Evolutionary conservation across 225 moss, liverwort and hornwort genomes (phyloP).

Genomic region (Polytrichum formosum): DNA sequence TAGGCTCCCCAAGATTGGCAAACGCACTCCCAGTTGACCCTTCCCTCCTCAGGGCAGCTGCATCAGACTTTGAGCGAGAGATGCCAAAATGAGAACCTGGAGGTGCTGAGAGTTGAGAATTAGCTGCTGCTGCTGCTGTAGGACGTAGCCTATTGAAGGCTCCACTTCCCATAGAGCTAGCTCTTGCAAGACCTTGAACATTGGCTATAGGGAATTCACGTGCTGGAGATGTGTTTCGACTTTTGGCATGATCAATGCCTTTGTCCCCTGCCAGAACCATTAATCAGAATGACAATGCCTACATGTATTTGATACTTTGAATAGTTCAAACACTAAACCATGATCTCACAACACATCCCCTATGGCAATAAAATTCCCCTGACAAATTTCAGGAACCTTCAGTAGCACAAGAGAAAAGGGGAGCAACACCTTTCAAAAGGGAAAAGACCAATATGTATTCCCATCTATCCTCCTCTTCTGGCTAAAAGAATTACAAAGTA

Average conservation of each 20-base stretch:
- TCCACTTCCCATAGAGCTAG: conserved; percentile 48
- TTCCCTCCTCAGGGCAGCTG: conserved; percentile 42
- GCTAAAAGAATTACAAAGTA: too few relatives aligned
- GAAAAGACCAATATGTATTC: too few relatives aligned
- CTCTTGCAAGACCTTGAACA: conserved; percentile 21
- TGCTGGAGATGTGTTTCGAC: conserved; percentile 22
- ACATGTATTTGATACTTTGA: neutral
- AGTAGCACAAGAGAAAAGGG: too few relatives aligned
- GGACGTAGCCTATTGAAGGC: conserved; percentile 48
- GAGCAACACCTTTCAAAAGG: too few relatives aligned
- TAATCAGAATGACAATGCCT: too few relatives aligned
- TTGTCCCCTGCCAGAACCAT: conserved; percentile 28
- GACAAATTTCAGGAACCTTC: too few relatives aligned
- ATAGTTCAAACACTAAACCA: neutral
- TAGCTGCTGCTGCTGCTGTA: conserved; percentile 10
- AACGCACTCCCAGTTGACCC: conserved; percentile 48
- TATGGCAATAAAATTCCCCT: too few relatives aligned
- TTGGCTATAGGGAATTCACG: conserved; percentile 12
- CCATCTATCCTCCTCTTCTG: too few relatives aligned
- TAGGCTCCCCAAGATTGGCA: conserved; percentile 39
- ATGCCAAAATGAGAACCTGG: conserved; percentile 48
- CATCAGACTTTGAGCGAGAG: conserved; percentile 52
- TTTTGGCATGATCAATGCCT: conserved; percentile 32
- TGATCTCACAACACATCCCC: too few relatives aligned
- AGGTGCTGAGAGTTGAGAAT: conserved; percentile 16